Evolutionary conservation across 176 grass and related monocot species (phyloP).

Genomic region (Musa troglodytarum): DNA sequence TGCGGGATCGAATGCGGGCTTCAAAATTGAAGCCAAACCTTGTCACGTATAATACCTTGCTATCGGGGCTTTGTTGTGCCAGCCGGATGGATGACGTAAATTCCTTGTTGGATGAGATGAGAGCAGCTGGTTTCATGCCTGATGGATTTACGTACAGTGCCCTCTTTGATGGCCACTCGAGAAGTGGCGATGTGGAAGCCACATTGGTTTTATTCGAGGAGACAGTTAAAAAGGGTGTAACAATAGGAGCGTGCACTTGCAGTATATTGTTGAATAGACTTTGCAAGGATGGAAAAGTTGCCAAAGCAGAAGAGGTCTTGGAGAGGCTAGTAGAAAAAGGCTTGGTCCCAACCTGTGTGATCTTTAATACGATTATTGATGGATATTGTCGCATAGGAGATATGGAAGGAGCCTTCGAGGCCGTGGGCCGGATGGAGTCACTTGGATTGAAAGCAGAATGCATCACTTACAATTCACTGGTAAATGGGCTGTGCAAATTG

Average conservation of each 20-base stretch:
- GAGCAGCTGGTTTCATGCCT: constrained; percentile 17
- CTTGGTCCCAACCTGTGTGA: constrained; percentile 34
- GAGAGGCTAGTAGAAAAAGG: constrained; percentile 28
- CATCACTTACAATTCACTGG: constrained; percentile 52
- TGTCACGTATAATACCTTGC: constrained; percentile 48
- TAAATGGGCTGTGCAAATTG: constrained; percentile 50
- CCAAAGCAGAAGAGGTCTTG: constrained; percentile 37
- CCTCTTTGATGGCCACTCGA: constrained; percentile 45
- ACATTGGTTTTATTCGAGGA: constrained; percentile 46
- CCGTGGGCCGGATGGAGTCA: constrained; percentile 39
- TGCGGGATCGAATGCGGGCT: constrained; percentile 28
- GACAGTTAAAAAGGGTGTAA: constrained; percentile 44
- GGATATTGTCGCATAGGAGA: constrained; percentile 45
- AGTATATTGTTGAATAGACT: constrained; percentile 58
- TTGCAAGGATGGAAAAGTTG: constrained; percentile 46
- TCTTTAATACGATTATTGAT: constrained; percentile 51
- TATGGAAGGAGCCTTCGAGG: constrained; percentile 32
- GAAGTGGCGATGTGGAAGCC: constrained; percentile 18
- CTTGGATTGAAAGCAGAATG: constrained; percentile 28
- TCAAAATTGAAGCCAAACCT: constrained; percentile 33
- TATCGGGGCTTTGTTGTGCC: constrained; percentile 42
- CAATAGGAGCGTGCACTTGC: constrained; percentile 39
- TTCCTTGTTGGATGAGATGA: constrained; percentile 46
- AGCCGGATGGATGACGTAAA: constrained; percentile 25
- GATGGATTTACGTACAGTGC: constrained; percentile 52